phyloP scores from a whole-genome alignment of 2,329 filamentous ascomycete genomes.

The Trichoderma asperellum region DNA sequence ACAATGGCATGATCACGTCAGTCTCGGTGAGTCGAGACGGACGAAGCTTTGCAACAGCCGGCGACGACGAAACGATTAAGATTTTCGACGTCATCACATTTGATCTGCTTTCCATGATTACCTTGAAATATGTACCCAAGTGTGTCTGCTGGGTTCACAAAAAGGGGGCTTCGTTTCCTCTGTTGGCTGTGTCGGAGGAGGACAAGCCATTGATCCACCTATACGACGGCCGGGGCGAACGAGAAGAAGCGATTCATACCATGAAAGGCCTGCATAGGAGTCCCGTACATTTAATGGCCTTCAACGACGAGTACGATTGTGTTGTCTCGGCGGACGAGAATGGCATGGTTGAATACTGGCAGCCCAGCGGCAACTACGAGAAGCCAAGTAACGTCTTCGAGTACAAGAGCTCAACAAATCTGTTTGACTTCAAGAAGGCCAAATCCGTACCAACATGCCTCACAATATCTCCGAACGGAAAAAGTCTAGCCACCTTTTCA shows the following conservation, averaged over 20 bases:
- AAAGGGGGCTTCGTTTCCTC: slow-evolving; percentile 82
- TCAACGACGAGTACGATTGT: slow-evolving; percentile 87
- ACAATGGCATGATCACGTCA: slow-evolving; percentile 80
- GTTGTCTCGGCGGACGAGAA: slow-evolving; percentile 86
- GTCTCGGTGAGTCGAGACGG: slow-evolving; percentile 89
- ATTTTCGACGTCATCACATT: slow-evolving; percentile 85
- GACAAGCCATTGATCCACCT: slow-evolving; percentile 73
- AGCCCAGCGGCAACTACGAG: slow-evolving; percentile 76
- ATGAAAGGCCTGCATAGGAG: slow-evolving; percentile 79
- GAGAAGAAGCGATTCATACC: slow-evolving; percentile 73
- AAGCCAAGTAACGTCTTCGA: slow-evolving; percentile 92
- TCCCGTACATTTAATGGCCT: slow-evolving; percentile 82
- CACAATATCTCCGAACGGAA: slow-evolving; percentile 82
- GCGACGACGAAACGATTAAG: slow-evolving; percentile 76
- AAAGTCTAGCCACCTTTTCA: slow-evolving; percentile 86
- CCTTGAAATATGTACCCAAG: slow-evolving; percentile 73
- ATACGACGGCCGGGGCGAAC: slow-evolving; percentile 89
- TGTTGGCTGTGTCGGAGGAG: slow-evolving; percentile 82
- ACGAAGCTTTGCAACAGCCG: slow-evolving; percentile 88
- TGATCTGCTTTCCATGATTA: slow-evolving; percentile 80
- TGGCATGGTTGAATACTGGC: slow-evolving; percentile 98
- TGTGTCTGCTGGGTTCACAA: slow-evolving; percentile 91
- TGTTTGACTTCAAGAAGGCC: slow-evolving; percentile 97
- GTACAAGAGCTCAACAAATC: slow-evolving; percentile 89
- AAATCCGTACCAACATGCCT: slow-evolving; percentile 83